phyloP scores from a whole-genome alignment of 2,329 filamentous ascomycete genomes.

The Fusarium musae region DNA sequence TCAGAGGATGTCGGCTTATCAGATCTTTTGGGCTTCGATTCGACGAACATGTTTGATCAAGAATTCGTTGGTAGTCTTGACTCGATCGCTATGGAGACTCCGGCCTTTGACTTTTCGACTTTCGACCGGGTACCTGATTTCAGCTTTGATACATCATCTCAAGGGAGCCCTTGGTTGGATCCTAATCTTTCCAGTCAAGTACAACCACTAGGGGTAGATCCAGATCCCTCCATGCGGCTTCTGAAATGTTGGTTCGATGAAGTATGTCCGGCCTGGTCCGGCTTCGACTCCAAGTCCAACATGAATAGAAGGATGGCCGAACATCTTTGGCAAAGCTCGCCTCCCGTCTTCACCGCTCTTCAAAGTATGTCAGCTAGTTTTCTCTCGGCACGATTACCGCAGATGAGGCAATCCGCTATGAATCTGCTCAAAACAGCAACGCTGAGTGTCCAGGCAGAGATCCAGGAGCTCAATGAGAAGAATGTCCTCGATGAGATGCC shows the following conservation, averaged over 20 bases:
- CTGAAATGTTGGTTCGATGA: background rate
- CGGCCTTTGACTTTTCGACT: background rate
- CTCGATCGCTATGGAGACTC: accelerated
- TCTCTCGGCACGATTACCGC: background rate
- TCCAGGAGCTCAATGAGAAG: background rate
- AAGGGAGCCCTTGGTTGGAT: accelerated
- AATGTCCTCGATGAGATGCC: accelerated
- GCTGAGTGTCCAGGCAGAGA: background rate
- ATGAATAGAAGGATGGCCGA: background rate
- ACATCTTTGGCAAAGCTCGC: background rate
- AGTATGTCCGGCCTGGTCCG: background rate
- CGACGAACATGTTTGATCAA: background rate
- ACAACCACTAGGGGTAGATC: accelerated
- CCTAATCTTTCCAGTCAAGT: accelerated
- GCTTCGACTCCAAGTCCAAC: background rate
- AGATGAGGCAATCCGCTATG: background rate
- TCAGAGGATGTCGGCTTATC: background rate
- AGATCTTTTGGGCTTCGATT: background rate
- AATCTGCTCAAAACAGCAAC: background rate
- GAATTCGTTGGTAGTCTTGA: background rate
- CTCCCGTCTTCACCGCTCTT: background rate
- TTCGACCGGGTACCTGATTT: background rate
- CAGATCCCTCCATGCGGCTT: background rate
- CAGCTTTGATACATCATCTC: accelerated
- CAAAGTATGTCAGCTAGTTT: background rate